Base-by-base conservation (phyloP, 768 basidiomycete species). In the Clavaria fumosa region DNA sequence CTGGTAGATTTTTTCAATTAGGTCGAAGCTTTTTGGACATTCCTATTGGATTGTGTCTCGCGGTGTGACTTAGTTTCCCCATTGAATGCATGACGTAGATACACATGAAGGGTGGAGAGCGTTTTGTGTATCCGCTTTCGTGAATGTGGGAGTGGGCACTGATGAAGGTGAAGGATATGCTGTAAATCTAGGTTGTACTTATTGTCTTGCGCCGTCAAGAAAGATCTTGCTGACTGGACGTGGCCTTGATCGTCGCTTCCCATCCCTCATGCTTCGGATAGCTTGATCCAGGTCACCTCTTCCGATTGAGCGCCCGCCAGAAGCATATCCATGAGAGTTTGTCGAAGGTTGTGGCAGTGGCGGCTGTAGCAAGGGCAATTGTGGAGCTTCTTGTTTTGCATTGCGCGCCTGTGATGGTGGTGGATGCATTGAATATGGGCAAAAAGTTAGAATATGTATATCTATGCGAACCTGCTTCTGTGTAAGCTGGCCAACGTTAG, bases 281-380 rank as follows among this genome's bases (percentile, higher is more conserved):
- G 81, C 82, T 48, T 82, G 71, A 45, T 96, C 88, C 22, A 93
- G 57, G 38, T 80, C 79, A 7, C 89, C 89, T 24, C 78, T 70
- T 5, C 77, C 75, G 43, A 83, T 51, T 2, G 83, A 78, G 23
- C 59, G 60, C 35, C 57, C 59, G 28, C 64, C 67, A 33, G 65
- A 61, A 19, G 58, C 45, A 23, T 50, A 54, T 4, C 63, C 57
- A 37, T 68, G 63, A 1, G 68, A 66, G 10, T 43, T 53, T 5
- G 54, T 45, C n/a, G n/a, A n/a, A n/a, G n/a, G n/a, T n/a, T n/a
- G n/a, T 15, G 53, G 26, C 5, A 20, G 47, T 10, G 53, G 47
- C 6, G 55, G 57, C 20, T n/a, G n/a, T n/a, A 51, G 46, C 34
- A 62, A 50, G 3, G 49, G 43, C 23, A 55, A 53, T 5, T 48